A percentile compares a stretch with the other conserved stretches of the same genome.
phyloP scores from a whole-genome alignment of 1,284 basidiomycete species.

The Phenoliferia sp. region DNA sequence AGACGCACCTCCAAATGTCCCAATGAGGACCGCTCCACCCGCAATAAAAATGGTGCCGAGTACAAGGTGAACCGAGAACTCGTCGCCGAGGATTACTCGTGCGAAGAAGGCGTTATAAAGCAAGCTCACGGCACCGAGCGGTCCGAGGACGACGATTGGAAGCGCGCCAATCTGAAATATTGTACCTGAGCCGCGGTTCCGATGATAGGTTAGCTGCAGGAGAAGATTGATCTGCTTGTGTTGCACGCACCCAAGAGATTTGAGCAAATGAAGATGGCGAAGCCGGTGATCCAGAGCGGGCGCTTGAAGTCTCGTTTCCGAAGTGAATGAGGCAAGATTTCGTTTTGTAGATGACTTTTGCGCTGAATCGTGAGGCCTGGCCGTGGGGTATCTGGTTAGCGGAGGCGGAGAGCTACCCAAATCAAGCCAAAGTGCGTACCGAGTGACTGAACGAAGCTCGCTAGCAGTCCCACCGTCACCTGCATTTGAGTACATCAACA shows the following conservation, averaged over 20 bases:
- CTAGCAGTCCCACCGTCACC: conserved; percentile 70
- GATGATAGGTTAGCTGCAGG: background rate
- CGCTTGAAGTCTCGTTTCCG: conserved; percentile 67
- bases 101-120: conserved; percentile 95
- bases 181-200: conserved; percentile 50
- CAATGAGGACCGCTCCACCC: conserved; percentile 82
- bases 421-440: conserved; percentile 42
- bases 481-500: background rate
- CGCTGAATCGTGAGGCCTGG: conserved; percentile 83
- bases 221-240: background rate
- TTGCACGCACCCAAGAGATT: conserved; percentile 61
- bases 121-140: conserved; percentile 75
- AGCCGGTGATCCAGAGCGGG: conserved; percentile 81
- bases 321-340: conserved; percentile 59
- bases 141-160: conserved; percentile 82
- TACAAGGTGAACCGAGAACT: conserved; percentile 78
- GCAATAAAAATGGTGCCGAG: conserved; percentile 78
- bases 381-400: background rate
- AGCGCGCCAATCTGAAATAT: conserved; percentile 91
- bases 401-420: background rate
- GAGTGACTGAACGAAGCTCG: conserved; percentile 84
- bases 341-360: conserved; percentile 87
- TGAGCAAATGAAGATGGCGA: conserved; percentile 56
- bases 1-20: conserved; percentile 65
- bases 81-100: conserved; percentile 74